Evolutionary conservation across 1,284 basidiomycete species (phyloP), one percentile per base, ranked within the genome.

Genomic region (Melampsora occidentalis): DNA sequence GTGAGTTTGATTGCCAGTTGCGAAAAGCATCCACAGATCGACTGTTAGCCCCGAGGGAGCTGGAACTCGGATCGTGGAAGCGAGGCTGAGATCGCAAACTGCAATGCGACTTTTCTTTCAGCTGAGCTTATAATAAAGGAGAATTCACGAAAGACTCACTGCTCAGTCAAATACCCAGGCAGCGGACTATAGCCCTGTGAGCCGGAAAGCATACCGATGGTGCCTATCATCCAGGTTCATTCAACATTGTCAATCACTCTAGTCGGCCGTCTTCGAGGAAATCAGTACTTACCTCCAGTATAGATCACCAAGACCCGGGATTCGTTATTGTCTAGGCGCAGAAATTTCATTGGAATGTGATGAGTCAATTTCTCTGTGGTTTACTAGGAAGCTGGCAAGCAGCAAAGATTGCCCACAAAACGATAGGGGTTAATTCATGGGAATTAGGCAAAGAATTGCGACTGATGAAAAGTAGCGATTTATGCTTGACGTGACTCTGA

Each of bases 281-380:
- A 18, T 57, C 20, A n/a, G 3, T 51, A 51, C 70, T 65, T 57
- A 75, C 72, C 72, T 14, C 72, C 72, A 28, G 72, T 76, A 35
- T 76, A 76, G 20, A 76, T 59, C 33, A 76, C 72, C 72, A 76
- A 69, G 33, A 76, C 72, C 25, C 72, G 33, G 20, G 72, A 76
- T 42, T 73, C 71, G 49, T 72, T 65, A 33, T 39, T 35, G 53
- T 72, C 71, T 72, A 61, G 57, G 14, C 51, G 61, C 14, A 57
- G 7, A n/a, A 22, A 46, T 0, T 57, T n/a, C n/a, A 57, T 57
- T 57, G n/a, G 53, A 22, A 20, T 7, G 28, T 57, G 53, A 57
- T 57, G 53, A 57, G 53, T 28, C 28, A 57, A 57, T 22, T 5
- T 57, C 53, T 28, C 12, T 46, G 42, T 12, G 12, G 42, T 46